Percentiles rank a stretch among this genome's conserved stretches.
Evolutionary conservation across 1,139 yeast species (phyloP).

Genomic region (Meyerozyma sp.): DNA sequence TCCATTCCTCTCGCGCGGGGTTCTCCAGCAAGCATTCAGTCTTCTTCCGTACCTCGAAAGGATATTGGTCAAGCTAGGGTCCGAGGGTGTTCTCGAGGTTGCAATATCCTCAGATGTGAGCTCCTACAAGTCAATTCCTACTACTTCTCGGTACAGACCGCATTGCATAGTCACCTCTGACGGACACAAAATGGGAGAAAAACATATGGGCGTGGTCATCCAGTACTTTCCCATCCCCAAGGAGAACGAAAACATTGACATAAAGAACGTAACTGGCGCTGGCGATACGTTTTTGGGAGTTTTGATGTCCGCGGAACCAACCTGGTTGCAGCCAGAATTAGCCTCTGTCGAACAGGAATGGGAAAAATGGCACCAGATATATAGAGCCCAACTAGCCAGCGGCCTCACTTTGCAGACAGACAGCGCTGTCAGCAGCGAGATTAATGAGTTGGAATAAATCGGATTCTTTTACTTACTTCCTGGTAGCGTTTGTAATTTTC

Average conservation of each 20-base stretch:
- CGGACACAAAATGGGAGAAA: constrained; percentile 11
- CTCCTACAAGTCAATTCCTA: constrained; percentile 32
- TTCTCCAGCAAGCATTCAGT: constrained; percentile 64
- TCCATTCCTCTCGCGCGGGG: constrained; percentile 40
- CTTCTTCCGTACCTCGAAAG: constrained; percentile 70
- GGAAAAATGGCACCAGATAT: constrained; percentile 29
- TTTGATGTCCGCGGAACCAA: constrained; percentile 20
- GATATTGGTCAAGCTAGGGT: constrained; percentile 63
- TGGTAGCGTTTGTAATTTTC: too few species aligned
- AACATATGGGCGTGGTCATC: constrained; percentile 46
- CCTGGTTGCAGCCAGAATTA: constrained; percentile 22
- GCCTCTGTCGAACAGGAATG: constrained; percentile 24
- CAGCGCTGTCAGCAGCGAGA: constrained; percentile 20
- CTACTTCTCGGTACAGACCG: constrained; percentile 29
- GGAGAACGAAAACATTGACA: constrained; percentile 23
- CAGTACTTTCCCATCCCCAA: constrained; percentile 57
- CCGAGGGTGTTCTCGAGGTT: constrained; percentile 54
- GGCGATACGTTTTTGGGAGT: constrained; percentile 68
- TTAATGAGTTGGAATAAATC: constrained; percentile 2
- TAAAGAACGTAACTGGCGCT: constrained; percentile 63
- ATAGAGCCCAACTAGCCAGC: constrained; percentile 52
- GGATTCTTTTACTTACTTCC: too few species aligned
- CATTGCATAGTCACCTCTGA: constrained; percentile 12
- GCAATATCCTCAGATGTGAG: constrained; percentile 22
- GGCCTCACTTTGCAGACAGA: constrained; percentile 38